A percentile compares a stretch with the other conserved stretches of the same genome.
These are phyloP conservation scores for Fraxinus dipetala DNA, from an alignment of 305 asterid genomes.

Conservation along the genomic window DNA sequence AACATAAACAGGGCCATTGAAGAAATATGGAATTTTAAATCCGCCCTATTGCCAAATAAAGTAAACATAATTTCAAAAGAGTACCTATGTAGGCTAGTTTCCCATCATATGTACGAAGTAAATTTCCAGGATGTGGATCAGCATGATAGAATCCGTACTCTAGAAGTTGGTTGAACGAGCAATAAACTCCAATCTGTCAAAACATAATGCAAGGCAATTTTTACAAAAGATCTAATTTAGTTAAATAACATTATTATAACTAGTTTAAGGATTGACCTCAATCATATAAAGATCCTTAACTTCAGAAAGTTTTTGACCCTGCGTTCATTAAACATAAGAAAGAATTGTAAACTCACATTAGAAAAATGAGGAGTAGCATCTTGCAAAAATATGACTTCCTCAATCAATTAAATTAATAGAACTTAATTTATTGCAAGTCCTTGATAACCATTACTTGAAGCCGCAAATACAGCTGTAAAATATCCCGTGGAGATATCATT, in stretches of 20 bases:
- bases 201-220: conserved; percentile 16
- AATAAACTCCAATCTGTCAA: conserved; percentile 90
- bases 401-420: conserved; percentile 6
- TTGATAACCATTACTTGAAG: neutral
- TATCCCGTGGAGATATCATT: conserved; percentile 8
- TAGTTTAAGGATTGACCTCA: conserved; percentile 58
- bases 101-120: conserved; percentile 87
- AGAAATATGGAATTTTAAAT: conserved; percentile 18
- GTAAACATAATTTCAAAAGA: conserved; percentile 23
- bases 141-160: conserved; percentile 96
- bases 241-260: conserved; percentile 15
- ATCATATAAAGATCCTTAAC: conserved; percentile 87
- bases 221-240: conserved; percentile 5
- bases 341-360: conserved; percentile 7
- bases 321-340: conserved; percentile 34
- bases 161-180: conserved; percentile 96
- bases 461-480: neutral
- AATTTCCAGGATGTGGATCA: conserved; percentile 99
- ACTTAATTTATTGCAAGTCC: conserved; percentile 6
- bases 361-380: conserved; percentile 10
- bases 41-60: conserved; percentile 24
- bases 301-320: conserved; percentile 93
- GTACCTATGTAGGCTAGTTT: conserved; percentile 94
- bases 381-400: neutral
- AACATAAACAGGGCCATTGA: conserved; percentile 9